Evolutionary conservation across 305 asterid genomes (phyloP).

Genomic region (Fraxinus sp.): DNA sequence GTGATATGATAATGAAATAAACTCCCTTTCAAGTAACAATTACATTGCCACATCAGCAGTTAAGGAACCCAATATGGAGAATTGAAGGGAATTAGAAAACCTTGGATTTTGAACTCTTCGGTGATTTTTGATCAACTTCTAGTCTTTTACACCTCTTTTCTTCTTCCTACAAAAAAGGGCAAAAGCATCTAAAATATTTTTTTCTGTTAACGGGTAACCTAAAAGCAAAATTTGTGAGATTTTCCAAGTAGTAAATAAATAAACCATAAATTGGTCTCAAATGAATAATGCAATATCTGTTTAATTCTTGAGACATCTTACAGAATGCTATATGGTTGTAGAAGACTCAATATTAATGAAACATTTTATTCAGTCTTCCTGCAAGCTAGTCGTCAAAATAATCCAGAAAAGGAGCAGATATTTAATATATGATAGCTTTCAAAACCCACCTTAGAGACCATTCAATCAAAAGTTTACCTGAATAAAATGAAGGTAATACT

Average conservation of each 20-base stretch:
- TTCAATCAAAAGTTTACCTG: constrained; percentile 32
- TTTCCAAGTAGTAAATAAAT: not conserved
- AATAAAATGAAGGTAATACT: constrained; percentile 42
- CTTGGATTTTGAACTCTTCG: constrained; percentile 37
- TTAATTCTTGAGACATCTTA: not conserved
- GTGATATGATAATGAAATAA: not conserved
- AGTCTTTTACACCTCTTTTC: constrained; percentile 41
- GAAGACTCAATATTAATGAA: too few relatives aligned
- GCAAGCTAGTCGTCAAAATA: not conserved
- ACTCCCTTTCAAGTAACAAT: not conserved
- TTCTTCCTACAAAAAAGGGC: constrained; percentile 43
- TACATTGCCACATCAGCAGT: not conserved
- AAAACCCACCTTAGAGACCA: not conserved
- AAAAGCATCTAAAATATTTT: not conserved
- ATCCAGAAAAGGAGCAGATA: not conserved
- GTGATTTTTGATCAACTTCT: constrained; percentile 26
- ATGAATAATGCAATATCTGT: not conserved
- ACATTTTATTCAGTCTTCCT: not conserved
- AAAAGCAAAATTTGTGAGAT: not conserved
- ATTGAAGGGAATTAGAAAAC: not conserved
- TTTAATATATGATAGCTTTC: not conserved
- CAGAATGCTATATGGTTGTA: not conserved
- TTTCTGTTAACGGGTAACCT: not conserved
- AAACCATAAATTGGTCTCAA: not conserved
- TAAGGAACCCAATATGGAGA: not conserved